Conservation (phyloP, 257 asterid species). For the Verbena officinalis region DNA sequence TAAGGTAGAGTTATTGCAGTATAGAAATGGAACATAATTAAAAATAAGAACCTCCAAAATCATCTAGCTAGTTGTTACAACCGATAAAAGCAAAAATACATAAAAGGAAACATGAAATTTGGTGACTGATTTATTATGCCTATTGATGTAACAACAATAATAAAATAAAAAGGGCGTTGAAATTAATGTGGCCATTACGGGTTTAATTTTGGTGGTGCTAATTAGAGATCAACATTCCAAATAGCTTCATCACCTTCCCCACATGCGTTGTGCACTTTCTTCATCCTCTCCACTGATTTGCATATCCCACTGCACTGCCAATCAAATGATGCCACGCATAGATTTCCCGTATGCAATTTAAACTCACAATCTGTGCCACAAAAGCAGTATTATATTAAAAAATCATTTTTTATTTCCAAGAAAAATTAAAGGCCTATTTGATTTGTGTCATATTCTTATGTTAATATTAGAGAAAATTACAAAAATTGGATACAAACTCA, state of each 20-base stretch:
- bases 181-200: too few relatives aligned
- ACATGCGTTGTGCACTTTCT: constrained; percentile 58
- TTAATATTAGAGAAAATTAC: too few relatives aligned
- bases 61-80: too few relatives aligned
- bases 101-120: not conserved
- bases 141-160: not conserved
- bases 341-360: constrained; percentile 51
- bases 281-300: constrained; percentile 76
- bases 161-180: too few relatives aligned
- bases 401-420: not conserved
- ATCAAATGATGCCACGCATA: constrained; percentile 79
- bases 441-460: too few relatives aligned
- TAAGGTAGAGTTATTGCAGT: too few relatives aligned
- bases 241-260: constrained; percentile 71
- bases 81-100: too few relatives aligned
- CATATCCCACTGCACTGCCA: constrained; percentile 89
- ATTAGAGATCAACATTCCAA: constrained; percentile 48
- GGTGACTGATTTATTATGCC: not conserved
- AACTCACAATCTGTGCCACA: constrained; percentile 52
- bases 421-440: not conserved
- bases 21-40: too few relatives aligned
- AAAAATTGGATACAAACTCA: too few relatives aligned
- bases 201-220: too few relatives aligned
- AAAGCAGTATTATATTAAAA: not conserved
- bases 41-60: too few relatives aligned